Conservation (phyloP, 192 early-diverging fungal genomes). For the Diversispora epigaea region DNA sequence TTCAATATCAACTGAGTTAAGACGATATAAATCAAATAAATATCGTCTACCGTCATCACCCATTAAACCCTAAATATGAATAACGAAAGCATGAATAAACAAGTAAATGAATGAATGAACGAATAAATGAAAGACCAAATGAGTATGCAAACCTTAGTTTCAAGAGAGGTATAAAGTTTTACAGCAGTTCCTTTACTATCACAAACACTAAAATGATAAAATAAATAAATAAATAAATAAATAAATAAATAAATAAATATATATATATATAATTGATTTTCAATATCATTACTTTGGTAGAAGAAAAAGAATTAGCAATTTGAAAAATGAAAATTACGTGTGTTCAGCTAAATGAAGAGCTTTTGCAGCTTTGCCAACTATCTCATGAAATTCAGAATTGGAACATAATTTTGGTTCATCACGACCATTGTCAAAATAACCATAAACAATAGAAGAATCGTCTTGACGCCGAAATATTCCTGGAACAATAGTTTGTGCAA, state of each 20-base stretch:
- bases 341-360: slow-evolving; percentile 81
- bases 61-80: slow-evolving; percentile 59
- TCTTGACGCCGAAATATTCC: slow-evolving; percentile 71
- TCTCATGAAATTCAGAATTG: slow-evolving; percentile 74
- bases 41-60: slow-evolving; percentile 93
- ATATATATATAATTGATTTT: background rate
- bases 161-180: slow-evolving; percentile 77
- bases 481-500: slow-evolving; percentile 93
- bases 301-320: background rate
- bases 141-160: slow-evolving; percentile 63
- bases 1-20: slow-evolving; percentile 87
- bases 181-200: slow-evolving; percentile 65
- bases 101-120: no score
- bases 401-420: slow-evolving; percentile 58
- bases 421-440: slow-evolving; percentile 79
- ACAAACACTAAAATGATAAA: slow-evolving; percentile 44
- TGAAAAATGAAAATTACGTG: slow-evolving; percentile 2
- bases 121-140: no score
- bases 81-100: no score
- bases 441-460: slow-evolving; percentile 83
- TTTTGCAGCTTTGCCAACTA: slow-evolving; percentile 70
- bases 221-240: background rate
- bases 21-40: slow-evolving; percentile 88
- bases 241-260: background rate
- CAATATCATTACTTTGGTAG: background rate